A percentile compares a stretch with the other conserved stretches of the same genome.
These are phyloP conservation scores for Diplodia seriata DNA, from an alignment of 2,329 filamentous ascomycete species.

Conservation along the genomic window DNA sequence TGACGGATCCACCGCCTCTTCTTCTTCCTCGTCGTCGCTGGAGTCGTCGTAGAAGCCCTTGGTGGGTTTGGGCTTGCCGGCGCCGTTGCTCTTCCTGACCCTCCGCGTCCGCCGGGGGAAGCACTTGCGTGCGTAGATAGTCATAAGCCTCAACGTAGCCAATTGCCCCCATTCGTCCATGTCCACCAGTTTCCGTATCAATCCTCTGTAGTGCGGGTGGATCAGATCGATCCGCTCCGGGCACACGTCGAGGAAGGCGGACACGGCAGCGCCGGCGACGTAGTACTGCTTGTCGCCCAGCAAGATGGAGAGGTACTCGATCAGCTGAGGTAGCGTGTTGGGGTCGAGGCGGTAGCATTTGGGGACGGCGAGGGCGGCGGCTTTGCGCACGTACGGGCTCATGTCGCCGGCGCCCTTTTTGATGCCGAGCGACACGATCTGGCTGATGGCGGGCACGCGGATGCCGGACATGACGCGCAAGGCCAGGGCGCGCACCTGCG, in stretches of 20 bases:
- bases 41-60: conserved; percentile 83
- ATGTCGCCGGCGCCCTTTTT: conserved; percentile 93
- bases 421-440: conserved; percentile 95
- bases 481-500: conserved; percentile 88
- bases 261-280: conserved; percentile 91
- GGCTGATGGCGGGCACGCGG: conserved; percentile 94
- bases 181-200: conserved; percentile 91
- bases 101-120: conserved; percentile 75
- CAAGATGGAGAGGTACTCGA: conserved; percentile 79
- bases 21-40: conserved; percentile 54
- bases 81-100: conserved; percentile 58
- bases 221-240: conserved; percentile 87
- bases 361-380: conserved; percentile 89
- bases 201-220: conserved; percentile 83
- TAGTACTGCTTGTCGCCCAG: conserved; percentile 94
- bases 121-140: conserved; percentile 82
- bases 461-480: conserved; percentile 97
- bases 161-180: conserved; percentile 99
- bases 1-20: conserved; percentile 52
- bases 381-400: conserved; percentile 91
- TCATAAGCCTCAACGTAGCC: conserved; percentile 80
- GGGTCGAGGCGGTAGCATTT: conserved; percentile 95
- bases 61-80: conserved; percentile 50
- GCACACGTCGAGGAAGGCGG: conserved; percentile 87
- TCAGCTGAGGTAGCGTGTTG: conserved; percentile 79